Evolutionary conservation across 306 rosid species (phyloP), one percentile per base, ranked within the genome.

Genomic region (Argentina anserina): DNA sequence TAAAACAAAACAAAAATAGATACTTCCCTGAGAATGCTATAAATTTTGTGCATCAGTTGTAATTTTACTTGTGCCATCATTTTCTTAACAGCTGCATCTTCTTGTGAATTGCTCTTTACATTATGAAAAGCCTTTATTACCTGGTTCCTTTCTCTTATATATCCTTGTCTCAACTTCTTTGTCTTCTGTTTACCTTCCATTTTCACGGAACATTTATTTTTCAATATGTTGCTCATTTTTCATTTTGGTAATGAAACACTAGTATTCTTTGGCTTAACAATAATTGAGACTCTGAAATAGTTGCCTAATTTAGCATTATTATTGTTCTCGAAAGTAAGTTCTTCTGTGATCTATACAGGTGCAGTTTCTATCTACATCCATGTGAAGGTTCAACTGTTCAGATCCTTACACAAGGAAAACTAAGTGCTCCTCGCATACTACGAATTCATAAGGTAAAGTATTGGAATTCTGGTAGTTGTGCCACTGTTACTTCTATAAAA

Each of bases 351-450:
- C 26, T 67, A 72, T 66, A 71, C 93, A 94, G 99, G 75, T 94
- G 97, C 84, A 94, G 99, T 80, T 94, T 94, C 86, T 94, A 85
- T 83, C 89, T 94, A 80, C 99, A 91, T 71, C 89, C 99, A 68
- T 91, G 88, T 47, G 99, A 94, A 87, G 99, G 96, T 76, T 89
- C 99, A 67, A 70, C 91, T 33, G 79, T 84, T 71, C 99, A 89
- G 88, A 88, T 90, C 80, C 87, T 94, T 76, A 90, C 99, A 13
- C 99, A 94, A 86, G 99, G 99, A 73, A 94, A 94, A 81, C 81
- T 94, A 63, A 94, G 99, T 73, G 99, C 97, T 67, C 99, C 99
- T 52, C 96, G 99, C 60, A 94, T 94, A 73, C 84, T 94, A 84
- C 86, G 99, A 86, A 85, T 91, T 75, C 96, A 91, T 73, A 94